These are phyloP conservation scores for Aechmea fasciata DNA, from an alignment of 176 grass and related monocot genomes.

Conservation along the genomic window DNA sequence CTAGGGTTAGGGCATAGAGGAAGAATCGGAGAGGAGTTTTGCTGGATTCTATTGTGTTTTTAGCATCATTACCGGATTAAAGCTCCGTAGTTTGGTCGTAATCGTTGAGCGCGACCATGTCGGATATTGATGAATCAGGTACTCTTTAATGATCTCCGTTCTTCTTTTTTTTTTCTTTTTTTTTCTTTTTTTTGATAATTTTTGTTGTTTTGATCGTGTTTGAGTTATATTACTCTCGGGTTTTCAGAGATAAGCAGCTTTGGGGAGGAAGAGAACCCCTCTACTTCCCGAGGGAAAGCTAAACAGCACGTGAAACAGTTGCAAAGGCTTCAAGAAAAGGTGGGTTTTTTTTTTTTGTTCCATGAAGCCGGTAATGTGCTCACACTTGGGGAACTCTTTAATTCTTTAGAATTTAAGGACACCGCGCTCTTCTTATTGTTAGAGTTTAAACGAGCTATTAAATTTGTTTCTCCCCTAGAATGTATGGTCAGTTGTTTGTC, in stretches of 20 bases:
- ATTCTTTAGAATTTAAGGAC: not conserved
- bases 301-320: constrained; percentile 60
- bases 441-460: no score
- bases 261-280: constrained; percentile 20
- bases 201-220: constrained; percentile 16
- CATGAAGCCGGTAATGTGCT: no score
- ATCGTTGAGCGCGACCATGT: constrained; percentile 26
- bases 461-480: no score
- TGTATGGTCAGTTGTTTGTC: no score
- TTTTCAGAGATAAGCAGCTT: constrained; percentile 14
- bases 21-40: not conserved
- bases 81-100: no score
- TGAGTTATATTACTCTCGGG: not conserved
- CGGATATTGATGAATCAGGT: constrained; percentile 60
- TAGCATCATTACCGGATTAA: no score
- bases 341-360: constrained; percentile 3
- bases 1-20: not conserved
- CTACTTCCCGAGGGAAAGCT: constrained; percentile 30
- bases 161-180: not conserved
- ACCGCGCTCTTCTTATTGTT: not conserved
- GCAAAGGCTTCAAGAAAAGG: constrained; percentile 65
- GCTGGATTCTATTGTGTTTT: no score
- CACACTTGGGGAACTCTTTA: not conserved
- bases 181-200: constrained; percentile 7
- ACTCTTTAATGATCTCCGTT: not conserved